Evolutionary conservation across 305 asterid species (phyloP), one percentile per base, ranked within the genome.

Genomic region (Andrographis paniculata): DNA sequence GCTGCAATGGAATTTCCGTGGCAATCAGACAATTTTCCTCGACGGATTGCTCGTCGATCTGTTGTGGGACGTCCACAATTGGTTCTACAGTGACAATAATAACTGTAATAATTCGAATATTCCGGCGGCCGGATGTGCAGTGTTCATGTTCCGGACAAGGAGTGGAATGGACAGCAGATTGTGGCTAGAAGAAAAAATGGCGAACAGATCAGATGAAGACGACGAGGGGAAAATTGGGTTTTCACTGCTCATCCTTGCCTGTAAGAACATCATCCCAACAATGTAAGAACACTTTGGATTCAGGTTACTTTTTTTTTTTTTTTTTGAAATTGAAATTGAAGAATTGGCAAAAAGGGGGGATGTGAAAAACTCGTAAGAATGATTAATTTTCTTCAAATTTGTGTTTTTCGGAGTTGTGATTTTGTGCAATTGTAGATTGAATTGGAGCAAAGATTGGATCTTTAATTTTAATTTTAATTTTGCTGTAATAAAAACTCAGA

Each of bases 121-220:
- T 0, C 13, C 38, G 3, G 38, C 69, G 70, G 4, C 61, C 76
- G 18, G 84, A 33, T 94, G 82, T 0, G 93, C 38, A 5, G 38
- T 82, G 54, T 89, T 89, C 54, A 74, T 89, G 98, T 89, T 89
- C 73, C 71, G 93, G 65, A 89, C 96, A 0, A 76, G 95, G 46
- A 89, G 75, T 35, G 93, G 98, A 38, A 52, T 78, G 71, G 96
- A 85, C 20, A 85, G 91, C 73, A 79, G 98, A 46, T 28, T 89
- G 64, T 89, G 98, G 98, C 23, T 89, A 66, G 93, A 77, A 42
- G 94, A 82, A 63, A 72, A 77, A 58, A 8, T 72, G 64, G 18
- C 52, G 56, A 49, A 55, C 37, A 74, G 64, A 37, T n/a, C n/a
- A n/a, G 79, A 74, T 49, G 58, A 60, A 42, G 94, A 82, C 12